These are phyloP conservation scores for Pseudohalonectria lignicola DNA, from an alignment of 2,329 filamentous ascomycete genomes.

Conservation along the genomic window DNA sequence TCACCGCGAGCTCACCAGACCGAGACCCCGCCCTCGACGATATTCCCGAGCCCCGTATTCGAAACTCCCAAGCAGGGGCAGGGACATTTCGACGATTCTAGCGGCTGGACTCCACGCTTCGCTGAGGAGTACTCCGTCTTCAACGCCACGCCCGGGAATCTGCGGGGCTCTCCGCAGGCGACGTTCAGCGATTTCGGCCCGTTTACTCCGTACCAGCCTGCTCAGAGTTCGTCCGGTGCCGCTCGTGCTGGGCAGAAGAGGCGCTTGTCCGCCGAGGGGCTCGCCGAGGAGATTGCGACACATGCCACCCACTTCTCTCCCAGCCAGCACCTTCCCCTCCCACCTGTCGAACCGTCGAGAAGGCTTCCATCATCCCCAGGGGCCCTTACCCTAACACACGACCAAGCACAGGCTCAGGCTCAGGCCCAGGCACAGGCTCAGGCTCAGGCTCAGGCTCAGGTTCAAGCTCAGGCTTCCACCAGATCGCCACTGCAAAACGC, in stretches of 20 bases:
- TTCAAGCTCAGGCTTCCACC: constrained; percentile 1
- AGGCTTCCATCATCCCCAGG: constrained; percentile 48
- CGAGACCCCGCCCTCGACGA: constrained; percentile 43
- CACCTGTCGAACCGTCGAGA: constrained; percentile 48
- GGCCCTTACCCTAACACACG: constrained; percentile 21
- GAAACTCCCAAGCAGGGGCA: constrained; percentile 42
- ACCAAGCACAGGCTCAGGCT: constrained; percentile 11
- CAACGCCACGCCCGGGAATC: constrained; percentile 50
- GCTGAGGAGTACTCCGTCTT: constrained; percentile 57
- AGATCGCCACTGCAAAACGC: constrained; percentile 11
- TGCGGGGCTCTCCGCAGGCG: constrained; percentile 31
- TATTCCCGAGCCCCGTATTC: constrained; percentile 43
- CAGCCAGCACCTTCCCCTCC: constrained; percentile 39
- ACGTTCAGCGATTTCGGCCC: constrained; percentile 32
- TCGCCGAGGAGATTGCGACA: constrained; percentile 41
- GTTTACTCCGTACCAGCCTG: constrained; percentile 16
- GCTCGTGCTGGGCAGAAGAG: constrained; percentile 27
- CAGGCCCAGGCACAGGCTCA: not conserved
- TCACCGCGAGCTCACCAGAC: constrained; percentile 40
- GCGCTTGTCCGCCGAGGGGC: constrained; percentile 36
- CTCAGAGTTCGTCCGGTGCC: not conserved
- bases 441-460: not conserved
- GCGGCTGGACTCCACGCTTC: constrained; percentile 49
- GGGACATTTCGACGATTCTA: constrained; percentile 34
- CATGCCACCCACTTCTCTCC: constrained; percentile 53